Percentiles rank a stretch among this genome's conserved stretches.
Evolutionary conservation across 768 basidiomycete species (phyloP).

Genomic region (Lactifluus piperatus): DNA sequence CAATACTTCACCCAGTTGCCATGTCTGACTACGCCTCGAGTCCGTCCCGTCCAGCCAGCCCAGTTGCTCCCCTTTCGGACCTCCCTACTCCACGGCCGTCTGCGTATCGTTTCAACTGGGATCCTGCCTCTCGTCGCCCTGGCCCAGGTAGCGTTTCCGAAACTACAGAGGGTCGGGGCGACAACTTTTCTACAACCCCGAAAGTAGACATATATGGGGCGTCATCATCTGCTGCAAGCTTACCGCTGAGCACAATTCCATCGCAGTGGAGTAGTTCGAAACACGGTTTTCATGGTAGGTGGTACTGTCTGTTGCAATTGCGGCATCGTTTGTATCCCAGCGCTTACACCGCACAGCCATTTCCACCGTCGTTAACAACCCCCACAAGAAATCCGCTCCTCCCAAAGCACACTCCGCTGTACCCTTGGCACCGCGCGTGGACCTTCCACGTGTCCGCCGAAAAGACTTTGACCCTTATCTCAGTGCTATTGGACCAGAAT

Average conservation of each 20-base stretch:
- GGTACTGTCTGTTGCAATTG: background rate
- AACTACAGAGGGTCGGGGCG: conserved; percentile 57
- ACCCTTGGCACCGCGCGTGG: conserved; percentile 60
- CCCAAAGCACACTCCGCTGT: conserved; percentile 81
- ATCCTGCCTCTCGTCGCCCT: conserved; percentile 42
- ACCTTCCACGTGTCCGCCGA: conserved; percentile 70
- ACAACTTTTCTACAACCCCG: conserved; percentile 41
- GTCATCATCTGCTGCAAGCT: conserved; percentile 36
- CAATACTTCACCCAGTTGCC: background rate
- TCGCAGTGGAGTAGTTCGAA: conserved; percentile 72
- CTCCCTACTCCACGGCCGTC: conserved; percentile 40
- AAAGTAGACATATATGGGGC: conserved; percentile 40
- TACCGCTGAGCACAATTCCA: conserved; percentile 43
- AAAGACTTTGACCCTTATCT: conserved; percentile 85
- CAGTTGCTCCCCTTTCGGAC: conserved; percentile 38
- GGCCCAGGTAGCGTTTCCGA: conserved; percentile 70
- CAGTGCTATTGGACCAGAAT: conserved; percentile 60
- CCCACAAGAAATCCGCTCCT: conserved; percentile 74
- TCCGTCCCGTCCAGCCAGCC: conserved; percentile 51
- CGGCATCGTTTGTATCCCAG: background rate
- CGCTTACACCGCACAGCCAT: conserved; percentile 50
- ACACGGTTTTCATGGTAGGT: conserved; percentile 83
- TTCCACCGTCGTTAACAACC: conserved; percentile 88
- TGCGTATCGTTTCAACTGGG: conserved; percentile 67
- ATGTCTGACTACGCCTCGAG: conserved; percentile 41